Percentiles rank a stretch among this genome's conserved stretches.
Conservation (phyloP, 108 stramenopile species). For the Skeletonema potamos region DNA sequence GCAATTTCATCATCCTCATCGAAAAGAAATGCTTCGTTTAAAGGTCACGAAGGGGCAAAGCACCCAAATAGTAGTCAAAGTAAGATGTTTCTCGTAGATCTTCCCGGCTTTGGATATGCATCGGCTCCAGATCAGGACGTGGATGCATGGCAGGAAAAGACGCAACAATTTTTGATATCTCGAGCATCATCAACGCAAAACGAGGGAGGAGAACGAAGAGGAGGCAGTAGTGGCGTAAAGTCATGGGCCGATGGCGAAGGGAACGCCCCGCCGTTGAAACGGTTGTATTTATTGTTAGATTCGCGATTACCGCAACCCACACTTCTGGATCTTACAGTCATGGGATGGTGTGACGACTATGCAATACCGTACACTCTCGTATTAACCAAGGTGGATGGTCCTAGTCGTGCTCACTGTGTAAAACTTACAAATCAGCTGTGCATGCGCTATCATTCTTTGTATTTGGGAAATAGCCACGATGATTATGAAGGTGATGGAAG, state of each 20-base stretch:
- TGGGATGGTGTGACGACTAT: slow-evolving; percentile 87
- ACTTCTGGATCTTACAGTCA: slow-evolving; percentile 63
- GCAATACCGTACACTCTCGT: slow-evolving; percentile 73
- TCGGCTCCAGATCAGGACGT: slow-evolving; percentile 64
- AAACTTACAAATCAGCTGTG: slow-evolving; percentile 75
- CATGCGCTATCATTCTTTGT: slow-evolving; percentile 60
- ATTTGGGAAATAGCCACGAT: not conserved
- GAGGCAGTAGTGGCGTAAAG: slow-evolving; percentile 7
- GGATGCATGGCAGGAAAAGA: slow-evolving; percentile 77
- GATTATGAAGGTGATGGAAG: slow-evolving; percentile 11
- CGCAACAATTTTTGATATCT: slow-evolving; percentile 69
- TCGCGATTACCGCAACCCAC: slow-evolving; percentile 52
- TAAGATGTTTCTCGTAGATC: slow-evolving; percentile 60
- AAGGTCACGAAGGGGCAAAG: not conserved
- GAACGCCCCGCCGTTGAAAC: slow-evolving; percentile 43
- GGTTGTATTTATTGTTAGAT: slow-evolving; percentile 77
- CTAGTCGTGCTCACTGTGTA: slow-evolving; percentile 46
- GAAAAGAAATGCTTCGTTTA: not conserved
- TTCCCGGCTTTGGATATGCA: slow-evolving; percentile 86
- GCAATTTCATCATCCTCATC: not conserved
- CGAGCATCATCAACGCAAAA: slow-evolving; percentile 9
- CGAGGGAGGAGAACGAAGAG: not conserved
- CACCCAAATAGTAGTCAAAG: slow-evolving; percentile 10
- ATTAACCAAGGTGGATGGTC: slow-evolving; percentile 82
- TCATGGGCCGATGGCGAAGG: slow-evolving; percentile 1